These are phyloP conservation scores for Aspergillus hancockii DNA, from an alignment of 495 filamentous ascomycete genomes.

Conservation along the genomic window DNA sequence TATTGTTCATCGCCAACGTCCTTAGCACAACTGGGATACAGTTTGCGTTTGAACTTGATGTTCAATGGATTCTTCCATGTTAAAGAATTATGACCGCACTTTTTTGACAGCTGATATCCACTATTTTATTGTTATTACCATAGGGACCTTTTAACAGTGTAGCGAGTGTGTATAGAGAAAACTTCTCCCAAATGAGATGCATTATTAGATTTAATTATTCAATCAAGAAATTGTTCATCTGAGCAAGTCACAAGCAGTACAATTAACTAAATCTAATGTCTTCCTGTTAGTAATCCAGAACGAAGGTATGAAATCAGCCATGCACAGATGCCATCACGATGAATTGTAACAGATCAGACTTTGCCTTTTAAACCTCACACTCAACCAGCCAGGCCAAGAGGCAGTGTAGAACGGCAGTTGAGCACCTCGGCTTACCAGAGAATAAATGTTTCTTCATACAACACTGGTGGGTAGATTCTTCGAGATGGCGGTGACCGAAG, in stretches of 20 bases:
- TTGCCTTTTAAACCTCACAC: conserved; percentile 69
- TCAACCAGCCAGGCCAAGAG: conserved; percentile 55
- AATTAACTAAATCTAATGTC: background rate
- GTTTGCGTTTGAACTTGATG: conserved; percentile 4
- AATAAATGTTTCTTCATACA: conserved; percentile 61
- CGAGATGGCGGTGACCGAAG: background rate
- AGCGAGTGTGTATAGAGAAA: conserved; percentile 3
- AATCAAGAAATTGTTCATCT: background rate
- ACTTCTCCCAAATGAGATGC: background rate
- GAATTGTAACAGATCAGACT: conserved; percentile 55
- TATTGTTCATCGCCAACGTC: background rate
- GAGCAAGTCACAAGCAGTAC: background rate
- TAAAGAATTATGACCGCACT: background rate
- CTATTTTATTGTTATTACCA: background rate
- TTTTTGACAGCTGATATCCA: conserved; percentile 1
- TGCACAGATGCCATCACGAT: background rate
- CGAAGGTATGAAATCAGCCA: background rate
- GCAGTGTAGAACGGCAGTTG: conserved; percentile 59
- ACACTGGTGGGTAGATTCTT: conserved; percentile 7
- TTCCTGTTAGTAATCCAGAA: conserved; percentile 3
- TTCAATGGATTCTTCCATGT: background rate
- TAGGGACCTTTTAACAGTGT: background rate
- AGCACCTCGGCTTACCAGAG: conserved; percentile 81
- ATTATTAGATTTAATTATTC: background rate
- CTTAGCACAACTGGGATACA: background rate